Evolutionary conservation across 2,329 filamentous ascomycete genomes (phyloP).

Genomic region (Chaetomiaceae sp.): DNA sequence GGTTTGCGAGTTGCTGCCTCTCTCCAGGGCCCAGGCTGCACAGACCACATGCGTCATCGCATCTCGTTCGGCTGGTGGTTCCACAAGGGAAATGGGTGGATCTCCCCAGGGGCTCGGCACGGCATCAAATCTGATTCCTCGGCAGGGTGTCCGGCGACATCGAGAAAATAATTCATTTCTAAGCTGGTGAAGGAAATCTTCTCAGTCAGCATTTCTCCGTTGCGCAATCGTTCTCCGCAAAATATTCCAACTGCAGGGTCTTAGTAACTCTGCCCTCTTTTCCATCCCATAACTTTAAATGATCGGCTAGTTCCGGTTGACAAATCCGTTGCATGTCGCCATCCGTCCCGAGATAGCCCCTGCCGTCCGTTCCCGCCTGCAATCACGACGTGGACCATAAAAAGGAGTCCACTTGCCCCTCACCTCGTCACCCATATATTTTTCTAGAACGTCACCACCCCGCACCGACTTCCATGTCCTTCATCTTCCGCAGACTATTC

Average conservation of each 20-base stretch:
- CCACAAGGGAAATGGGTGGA: constrained; percentile 6
- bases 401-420: constrained; percentile 15
- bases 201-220: background rate
- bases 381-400: constrained; percentile 5
- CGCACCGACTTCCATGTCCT: constrained; percentile 46
- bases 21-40: background rate
- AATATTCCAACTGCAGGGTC: too few species aligned
- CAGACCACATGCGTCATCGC: constrained; percentile 21
- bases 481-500: constrained; percentile 67
- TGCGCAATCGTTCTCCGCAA: background rate
- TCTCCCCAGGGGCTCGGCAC: constrained; percentile 10
- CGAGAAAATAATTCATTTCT: background rate
- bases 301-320: constrained; percentile 6
- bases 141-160: background rate
- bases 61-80: background rate
- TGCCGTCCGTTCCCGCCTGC: constrained; percentile 1
- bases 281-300: background rate
- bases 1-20: too few species aligned
- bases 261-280: background rate
- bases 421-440: constrained; percentile 13
- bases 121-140: background rate
- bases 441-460: constrained; percentile 11
- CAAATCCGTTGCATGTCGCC: constrained; percentile 9
- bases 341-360: background rate
- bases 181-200: background rate